These are phyloP conservation scores for Fusarium sterilihyphosum DNA, from an alignment of 2,329 filamentous ascomycete genomes.

Conservation along the genomic window DNA sequence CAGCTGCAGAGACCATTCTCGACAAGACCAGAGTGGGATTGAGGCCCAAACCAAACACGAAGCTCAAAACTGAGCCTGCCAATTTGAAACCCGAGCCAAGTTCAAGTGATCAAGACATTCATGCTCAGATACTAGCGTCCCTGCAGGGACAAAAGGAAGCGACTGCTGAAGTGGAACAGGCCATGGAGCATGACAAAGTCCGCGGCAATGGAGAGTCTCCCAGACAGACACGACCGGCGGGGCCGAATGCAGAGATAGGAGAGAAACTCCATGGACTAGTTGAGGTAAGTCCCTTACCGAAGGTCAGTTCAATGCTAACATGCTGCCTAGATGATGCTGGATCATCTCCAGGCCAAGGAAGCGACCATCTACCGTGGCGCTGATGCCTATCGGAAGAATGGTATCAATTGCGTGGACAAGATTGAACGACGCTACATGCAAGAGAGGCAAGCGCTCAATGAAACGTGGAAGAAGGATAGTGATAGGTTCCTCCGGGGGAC, in stretches of 20 bases:
- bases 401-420: slow-evolving; percentile 30
- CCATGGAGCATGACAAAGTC: neutral
- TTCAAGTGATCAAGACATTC: slow-evolving; percentile 15
- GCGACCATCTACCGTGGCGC: slow-evolving; percentile 25
- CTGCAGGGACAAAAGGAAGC: slow-evolving; percentile 11
- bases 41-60: neutral
- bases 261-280: slow-evolving; percentile 37
- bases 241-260: slow-evolving; percentile 11
- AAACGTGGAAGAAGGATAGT: slow-evolving; percentile 31
- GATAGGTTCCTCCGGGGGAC: slow-evolving; percentile 26
- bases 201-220: neutral
- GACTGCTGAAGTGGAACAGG: neutral
- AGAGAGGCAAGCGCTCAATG: slow-evolving; percentile 29
- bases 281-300: slow-evolving; percentile 34
- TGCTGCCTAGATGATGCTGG: slow-evolving; percentile 37
- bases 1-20: neutral
- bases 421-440: slow-evolving; percentile 35
- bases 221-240: neutral
- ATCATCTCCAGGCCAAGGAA: slow-evolving; percentile 39
- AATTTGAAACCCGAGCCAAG: neutral
- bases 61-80: neutral
- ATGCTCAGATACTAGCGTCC: slow-evolving; percentile 31
- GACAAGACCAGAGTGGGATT: neutral
- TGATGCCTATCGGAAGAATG: slow-evolving; percentile 38
- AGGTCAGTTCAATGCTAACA: slow-evolving; percentile 9